phyloP scores from a whole-genome alignment of 108 stramenopile species.

The Nannochloropsis salina region DNA sequence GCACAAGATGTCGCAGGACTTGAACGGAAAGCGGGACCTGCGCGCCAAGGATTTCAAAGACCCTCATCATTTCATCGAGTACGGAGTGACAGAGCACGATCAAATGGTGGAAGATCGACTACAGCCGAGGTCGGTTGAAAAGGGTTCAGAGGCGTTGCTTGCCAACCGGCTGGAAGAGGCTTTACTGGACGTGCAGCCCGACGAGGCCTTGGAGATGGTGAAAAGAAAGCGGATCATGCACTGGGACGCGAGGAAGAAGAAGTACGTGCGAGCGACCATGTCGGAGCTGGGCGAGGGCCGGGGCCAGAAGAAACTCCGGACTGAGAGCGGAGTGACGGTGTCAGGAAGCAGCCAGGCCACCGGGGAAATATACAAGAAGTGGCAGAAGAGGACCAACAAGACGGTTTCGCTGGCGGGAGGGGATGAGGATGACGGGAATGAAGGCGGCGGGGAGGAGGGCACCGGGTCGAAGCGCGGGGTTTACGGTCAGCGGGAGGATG shows the following conservation, averaged over 20 bases:
- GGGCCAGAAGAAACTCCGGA: constrained; percentile 23
- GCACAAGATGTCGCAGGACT: background rate
- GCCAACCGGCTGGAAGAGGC: constrained; percentile 69
- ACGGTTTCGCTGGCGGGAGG: constrained; percentile 33
- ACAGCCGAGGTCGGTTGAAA: constrained; percentile 30
- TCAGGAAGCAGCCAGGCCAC: constrained; percentile 34
- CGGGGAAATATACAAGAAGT: constrained; percentile 88
- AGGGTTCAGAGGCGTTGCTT: constrained; percentile 23
- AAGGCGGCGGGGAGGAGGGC: background rate
- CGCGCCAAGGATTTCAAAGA: constrained; percentile 61
- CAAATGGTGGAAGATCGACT: constrained; percentile 30
- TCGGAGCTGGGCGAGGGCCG: constrained; percentile 45
- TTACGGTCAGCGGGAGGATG: background rate
- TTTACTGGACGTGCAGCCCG: constrained; percentile 89
- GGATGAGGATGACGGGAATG: constrained; percentile 25
- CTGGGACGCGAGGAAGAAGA: constrained; percentile 92
- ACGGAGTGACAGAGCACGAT: constrained; percentile 55
- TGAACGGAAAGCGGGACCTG: background rate
- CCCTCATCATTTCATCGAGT: constrained; percentile 71
- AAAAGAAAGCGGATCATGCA: constrained; percentile 82
- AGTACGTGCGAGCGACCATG: constrained; percentile 65
- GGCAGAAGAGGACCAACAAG: constrained; percentile 88
- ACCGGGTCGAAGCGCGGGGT: background rate
- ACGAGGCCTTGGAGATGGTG: constrained; percentile 79
- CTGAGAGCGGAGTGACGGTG: constrained; percentile 42